Conservation (phyloP, 73 alveolate genomes). For the Symbiodinium natans region DNA sequence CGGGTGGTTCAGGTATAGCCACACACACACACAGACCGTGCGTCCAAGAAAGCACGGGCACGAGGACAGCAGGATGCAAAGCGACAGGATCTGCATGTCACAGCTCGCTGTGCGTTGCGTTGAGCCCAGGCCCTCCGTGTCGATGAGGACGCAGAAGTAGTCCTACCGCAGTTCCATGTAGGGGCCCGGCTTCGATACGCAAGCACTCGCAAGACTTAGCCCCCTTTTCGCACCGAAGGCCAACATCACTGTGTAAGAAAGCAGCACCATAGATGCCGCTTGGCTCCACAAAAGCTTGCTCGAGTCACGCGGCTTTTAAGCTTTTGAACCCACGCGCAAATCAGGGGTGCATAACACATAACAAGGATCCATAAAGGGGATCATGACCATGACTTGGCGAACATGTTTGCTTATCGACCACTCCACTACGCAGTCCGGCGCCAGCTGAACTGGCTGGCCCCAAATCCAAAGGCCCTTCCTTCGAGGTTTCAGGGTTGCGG, state of each 20-base stretch:
- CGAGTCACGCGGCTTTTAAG: no score
- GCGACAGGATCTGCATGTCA: constrained; percentile 98
- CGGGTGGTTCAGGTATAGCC: not conserved
- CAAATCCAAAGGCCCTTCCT: constrained; percentile 99
- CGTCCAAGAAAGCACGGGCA: not conserved
- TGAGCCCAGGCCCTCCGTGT: constrained; percentile 99
- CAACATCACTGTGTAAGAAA: no score
- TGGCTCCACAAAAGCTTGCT: no score
- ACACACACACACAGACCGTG: not conserved
- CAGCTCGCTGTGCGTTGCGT: constrained; percentile 97
- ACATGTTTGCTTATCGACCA: no score
- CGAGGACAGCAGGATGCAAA: constrained; percentile 96
- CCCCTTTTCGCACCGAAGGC: no score
- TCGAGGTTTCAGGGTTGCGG: constrained; percentile 96
- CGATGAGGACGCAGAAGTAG: constrained; percentile 94
- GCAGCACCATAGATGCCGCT: no score
- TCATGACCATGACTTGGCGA: no score
- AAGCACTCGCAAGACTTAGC: no score
- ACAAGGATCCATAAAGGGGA: no score
- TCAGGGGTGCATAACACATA: no score
- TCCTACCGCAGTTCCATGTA: not conserved
- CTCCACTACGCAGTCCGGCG: constrained; percentile 31
- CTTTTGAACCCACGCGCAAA: no score
- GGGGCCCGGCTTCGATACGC: no score
- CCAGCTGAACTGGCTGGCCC: constrained; percentile 98